These are phyloP conservation scores for Ammopiptanthus mongolicus DNA, from an alignment of 306 rosid species.

Conservation along the genomic window DNA sequence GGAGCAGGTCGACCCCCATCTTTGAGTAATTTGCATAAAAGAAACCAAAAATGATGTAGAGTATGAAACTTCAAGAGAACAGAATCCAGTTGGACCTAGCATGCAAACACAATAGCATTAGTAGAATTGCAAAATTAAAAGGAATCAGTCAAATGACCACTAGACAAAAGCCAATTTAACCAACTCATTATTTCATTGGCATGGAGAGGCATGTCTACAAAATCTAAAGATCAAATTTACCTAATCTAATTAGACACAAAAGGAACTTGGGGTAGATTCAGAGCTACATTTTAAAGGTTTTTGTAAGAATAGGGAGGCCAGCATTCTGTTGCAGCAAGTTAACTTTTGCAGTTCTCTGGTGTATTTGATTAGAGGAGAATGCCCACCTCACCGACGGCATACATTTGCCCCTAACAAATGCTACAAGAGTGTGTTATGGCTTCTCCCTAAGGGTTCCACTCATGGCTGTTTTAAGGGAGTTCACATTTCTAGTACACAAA, in stretches of 20 bases:
- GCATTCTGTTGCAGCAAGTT: neutral
- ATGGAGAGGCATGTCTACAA: constrained; percentile 2
- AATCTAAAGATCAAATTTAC: constrained; percentile 12
- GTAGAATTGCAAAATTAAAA: constrained; percentile 13
- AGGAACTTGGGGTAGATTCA: neutral
- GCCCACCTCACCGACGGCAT: neutral
- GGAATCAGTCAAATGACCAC: neutral
- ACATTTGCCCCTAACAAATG: neutral
- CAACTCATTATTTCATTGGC: neutral
- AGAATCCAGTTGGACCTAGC: constrained; percentile 73
- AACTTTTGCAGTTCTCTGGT: neutral
- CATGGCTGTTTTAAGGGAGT: neutral
- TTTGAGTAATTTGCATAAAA: constrained; percentile 73
- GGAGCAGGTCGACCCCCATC: constrained; percentile 42
- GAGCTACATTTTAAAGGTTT: neutral
- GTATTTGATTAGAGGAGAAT: constrained; percentile 11
- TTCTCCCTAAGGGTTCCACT: neutral
- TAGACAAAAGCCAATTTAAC: constrained; percentile 8
- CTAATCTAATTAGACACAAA: neutral
- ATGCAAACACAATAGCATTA: constrained; percentile 25
- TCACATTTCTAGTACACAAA: neutral
- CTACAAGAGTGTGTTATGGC: neutral
- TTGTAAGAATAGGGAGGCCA: neutral
- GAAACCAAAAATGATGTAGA: constrained; percentile 85
- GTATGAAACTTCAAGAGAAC: constrained; percentile 66